These are phyloP conservation scores for Claviceps pazoutovae DNA, from an alignment of 2,329 filamentous ascomycete genomes.

Conservation along the genomic window DNA sequence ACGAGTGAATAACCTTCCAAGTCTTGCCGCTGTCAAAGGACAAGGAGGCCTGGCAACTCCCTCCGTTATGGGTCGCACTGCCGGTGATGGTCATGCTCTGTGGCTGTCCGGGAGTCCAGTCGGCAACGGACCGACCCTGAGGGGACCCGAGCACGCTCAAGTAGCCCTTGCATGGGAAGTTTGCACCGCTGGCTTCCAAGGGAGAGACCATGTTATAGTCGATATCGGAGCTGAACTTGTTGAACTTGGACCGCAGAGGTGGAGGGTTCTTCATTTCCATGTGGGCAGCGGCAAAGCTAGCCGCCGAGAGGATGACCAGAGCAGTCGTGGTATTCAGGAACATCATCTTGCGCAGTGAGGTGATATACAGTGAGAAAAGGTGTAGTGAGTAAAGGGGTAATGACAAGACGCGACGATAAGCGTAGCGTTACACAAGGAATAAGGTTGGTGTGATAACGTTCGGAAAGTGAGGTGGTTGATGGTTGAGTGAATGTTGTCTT, in stretches of 20 bases:
- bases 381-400: too few relatives aligned
- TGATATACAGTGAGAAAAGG: too few relatives aligned
- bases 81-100: slow-evolving; percentile 42
- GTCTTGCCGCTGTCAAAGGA: slow-evolving; percentile 45
- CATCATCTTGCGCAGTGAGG: not conserved
- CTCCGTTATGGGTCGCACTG: slow-evolving; percentile 37
- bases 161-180: slow-evolving; percentile 66
- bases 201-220: slow-evolving; percentile 65
- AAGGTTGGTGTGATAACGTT: not conserved
- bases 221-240: slow-evolving; percentile 33
- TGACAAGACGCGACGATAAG: not conserved
- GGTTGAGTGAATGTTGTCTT: not conserved
- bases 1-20: slow-evolving; percentile 37
- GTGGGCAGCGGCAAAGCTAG: slow-evolving; percentile 35
- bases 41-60: slow-evolving; percentile 49
- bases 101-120: slow-evolving; percentile 36
- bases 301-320: slow-evolving; percentile 26
- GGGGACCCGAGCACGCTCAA: slow-evolving; percentile 32
- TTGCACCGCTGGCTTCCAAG: slow-evolving; percentile 41
- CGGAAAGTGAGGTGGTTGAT: not conserved
- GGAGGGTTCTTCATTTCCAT: slow-evolving; percentile 41
- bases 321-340: slow-evolving; percentile 14
- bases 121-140: slow-evolving; percentile 38
- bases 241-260: slow-evolving; percentile 39
- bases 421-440: not conserved